These are phyloP conservation scores for Lasiodiplodia sp. DNA, from an alignment of 2,329 filamentous ascomycete species.

Conservation along the genomic window DNA sequence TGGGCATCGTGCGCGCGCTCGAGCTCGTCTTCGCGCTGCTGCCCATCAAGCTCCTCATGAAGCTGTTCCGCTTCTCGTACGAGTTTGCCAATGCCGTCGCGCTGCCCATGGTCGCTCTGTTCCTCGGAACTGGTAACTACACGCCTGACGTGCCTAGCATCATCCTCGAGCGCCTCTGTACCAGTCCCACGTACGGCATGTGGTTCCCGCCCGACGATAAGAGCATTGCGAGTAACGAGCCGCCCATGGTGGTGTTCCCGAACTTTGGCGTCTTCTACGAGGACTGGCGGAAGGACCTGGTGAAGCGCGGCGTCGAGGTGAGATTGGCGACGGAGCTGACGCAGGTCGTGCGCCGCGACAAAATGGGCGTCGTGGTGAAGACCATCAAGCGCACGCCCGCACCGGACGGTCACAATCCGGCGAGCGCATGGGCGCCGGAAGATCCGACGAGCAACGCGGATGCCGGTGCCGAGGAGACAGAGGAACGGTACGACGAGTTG, in stretches of 20 bases:
- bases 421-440: conserved; percentile 52
- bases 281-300: conserved; percentile 63
- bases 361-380: conserved; percentile 59
- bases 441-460: conserved; percentile 48
- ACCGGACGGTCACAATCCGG: conserved; percentile 53
- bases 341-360: conserved; percentile 59
- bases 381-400: conserved; percentile 53
- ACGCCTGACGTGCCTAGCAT: conserved; percentile 74
- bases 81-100: conserved; percentile 77
- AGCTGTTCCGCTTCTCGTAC: conserved; percentile 71
- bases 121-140: conserved; percentile 77
- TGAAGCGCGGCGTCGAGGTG: conserved; percentile 63
- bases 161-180: conserved; percentile 63
- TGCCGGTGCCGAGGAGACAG: conserved; percentile 49
- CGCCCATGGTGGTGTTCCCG: conserved; percentile 68
- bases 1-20: conserved; percentile 66
- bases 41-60: conserved; percentile 69
- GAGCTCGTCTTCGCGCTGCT: conserved; percentile 66
- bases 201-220: conserved; percentile 61
- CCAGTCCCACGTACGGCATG: conserved; percentile 65
- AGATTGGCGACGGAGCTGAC: conserved; percentile 65
- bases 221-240: conserved; percentile 59
- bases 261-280: conserved; percentile 68
- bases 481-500: conserved; percentile 68
- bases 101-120: conserved; percentile 74